phyloP scores from a whole-genome alignment of 768 basidiomycete genomes.

The Serendipita vermifera region DNA sequence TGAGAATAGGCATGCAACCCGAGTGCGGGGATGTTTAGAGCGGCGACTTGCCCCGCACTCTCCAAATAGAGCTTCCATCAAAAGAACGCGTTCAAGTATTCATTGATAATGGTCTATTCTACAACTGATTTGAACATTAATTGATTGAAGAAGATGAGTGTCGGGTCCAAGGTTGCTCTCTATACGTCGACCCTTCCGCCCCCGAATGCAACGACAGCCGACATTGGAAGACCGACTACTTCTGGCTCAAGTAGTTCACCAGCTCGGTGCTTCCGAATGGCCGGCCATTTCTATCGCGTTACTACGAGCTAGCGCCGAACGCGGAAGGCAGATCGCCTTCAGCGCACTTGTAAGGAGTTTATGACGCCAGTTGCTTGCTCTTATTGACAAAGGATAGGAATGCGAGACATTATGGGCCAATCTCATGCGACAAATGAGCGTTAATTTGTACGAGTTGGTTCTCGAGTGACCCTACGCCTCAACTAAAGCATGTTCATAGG shows the following conservation, averaged over 20 bases:
- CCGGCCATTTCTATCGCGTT: background rate
- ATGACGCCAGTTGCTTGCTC: background rate
- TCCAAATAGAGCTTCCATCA: no score
- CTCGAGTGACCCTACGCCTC: background rate
- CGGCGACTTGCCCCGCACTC: no score
- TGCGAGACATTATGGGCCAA: background rate
- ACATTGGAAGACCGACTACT: background rate
- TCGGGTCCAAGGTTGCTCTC: no score
- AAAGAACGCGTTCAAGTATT: no score
- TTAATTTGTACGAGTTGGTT: background rate
- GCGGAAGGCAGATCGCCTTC: background rate
- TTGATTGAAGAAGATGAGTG: no score
- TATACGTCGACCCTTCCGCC: no score
- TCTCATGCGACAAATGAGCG: background rate
- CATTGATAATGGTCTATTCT: no score
- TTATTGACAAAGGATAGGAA: background rate
- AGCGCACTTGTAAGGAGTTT: background rate
- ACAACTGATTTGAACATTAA: no score
- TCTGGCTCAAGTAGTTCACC: conserved; percentile 2
- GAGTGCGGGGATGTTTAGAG: no score
- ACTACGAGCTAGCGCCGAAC: background rate
- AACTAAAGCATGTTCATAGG: background rate
- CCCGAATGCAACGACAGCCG: no score
- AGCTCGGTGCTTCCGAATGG: background rate
- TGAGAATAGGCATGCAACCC: no score